Evolutionary conservation across 78 protist genomes (phyloP), one percentile per base, ranked within the genome.

Genomic region (Corallochytrium limacisporum): DNA sequence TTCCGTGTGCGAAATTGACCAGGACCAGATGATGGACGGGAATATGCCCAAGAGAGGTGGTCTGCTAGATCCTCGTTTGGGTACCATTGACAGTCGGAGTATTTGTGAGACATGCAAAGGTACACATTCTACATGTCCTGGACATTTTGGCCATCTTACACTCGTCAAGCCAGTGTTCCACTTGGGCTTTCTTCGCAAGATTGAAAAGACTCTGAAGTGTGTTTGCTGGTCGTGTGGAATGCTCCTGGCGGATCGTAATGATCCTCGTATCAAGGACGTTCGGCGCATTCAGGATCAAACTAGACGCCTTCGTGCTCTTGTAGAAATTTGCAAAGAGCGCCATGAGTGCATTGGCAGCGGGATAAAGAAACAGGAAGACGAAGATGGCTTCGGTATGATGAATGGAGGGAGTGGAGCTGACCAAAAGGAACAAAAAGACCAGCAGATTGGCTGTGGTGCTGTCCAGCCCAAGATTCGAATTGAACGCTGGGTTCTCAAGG

Each of bases 121-220:
- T 22, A 49, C 54, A n/a, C 13, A 24, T 28, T 3, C 26, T 24
- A 2, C 42, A 68, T 97, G 99, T 73, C 97, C 98, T 1, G 99
- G 99, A 9, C 99, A 97, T 72, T 92, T 95, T 32, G 99, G 99
- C 22, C 91, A 91, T 78, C 36, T 97, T 16, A 82, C 76, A 22
- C 91, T 97, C 1, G 88, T 75, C 3, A 59, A 67, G 49, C 98
- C 98, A 0, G 88, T 95, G 54, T 91, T 62, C 74, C 94, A 95
- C 65, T 24, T 81, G 39, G 91, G 94, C 35, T 84, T 91, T 47
- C 2, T 95, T 13, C 37, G 57, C 16, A 55, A 43, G n/a, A 54
- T 87, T 10, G 22, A 72, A 22, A 74, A 86, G 51, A 31, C 86
- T 8, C 65, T 95, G 24, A 53, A 70, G 28, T 86, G 95, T 44